Evolutionary conservation across 257 asterid genomes (phyloP), one percentile per base, ranked within the genome.

Genomic region (Perilla frutescens): DNA sequence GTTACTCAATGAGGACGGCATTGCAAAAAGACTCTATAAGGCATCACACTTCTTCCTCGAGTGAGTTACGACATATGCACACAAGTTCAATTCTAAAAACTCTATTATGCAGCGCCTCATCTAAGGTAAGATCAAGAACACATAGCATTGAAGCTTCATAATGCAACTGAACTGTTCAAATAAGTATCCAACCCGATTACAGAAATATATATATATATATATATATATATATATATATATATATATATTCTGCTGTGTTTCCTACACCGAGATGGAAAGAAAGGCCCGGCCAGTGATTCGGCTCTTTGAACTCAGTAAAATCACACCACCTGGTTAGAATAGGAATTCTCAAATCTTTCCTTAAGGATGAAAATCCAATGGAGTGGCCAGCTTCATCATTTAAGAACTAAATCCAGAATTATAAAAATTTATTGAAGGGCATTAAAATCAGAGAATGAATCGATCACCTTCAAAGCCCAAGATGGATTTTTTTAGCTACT

Each of bases 401-500:
- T 45, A 20, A 56, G 20, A 51, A 65, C 60, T 32, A 32, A 71
- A 37, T 60, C 49, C 12, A 10, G 41, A 59, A 32, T 40, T 32
- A 8, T 3, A 34, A 1, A 2, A 57, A 58, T 77, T 74, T 10
- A 5, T 10, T 20, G 26, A 20, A 20, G 26, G 26, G 0, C n/a
- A 12, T 9, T 11, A 10, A 37, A 63, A 48, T 59, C 51, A n/a
- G 49, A 36, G 26, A 56, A 40, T 0, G 11, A 32, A 59, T 29
- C 60, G 13, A 57, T 48, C 68, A 58, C 4, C 14, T 32, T 29
- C 65, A 31, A 58, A 71, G 41, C 41, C 29, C 37, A 62, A 41
- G 68, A 41, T 62, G 51, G 57, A 9, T 68, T 66, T 6, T 8
- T 26, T 40, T 10, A 57, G 60, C 68, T 69, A 68, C 44, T 54